Base-by-base conservation (phyloP, 768 basidiomycete genomes). In the Coprinopsis cinerea region DNA sequence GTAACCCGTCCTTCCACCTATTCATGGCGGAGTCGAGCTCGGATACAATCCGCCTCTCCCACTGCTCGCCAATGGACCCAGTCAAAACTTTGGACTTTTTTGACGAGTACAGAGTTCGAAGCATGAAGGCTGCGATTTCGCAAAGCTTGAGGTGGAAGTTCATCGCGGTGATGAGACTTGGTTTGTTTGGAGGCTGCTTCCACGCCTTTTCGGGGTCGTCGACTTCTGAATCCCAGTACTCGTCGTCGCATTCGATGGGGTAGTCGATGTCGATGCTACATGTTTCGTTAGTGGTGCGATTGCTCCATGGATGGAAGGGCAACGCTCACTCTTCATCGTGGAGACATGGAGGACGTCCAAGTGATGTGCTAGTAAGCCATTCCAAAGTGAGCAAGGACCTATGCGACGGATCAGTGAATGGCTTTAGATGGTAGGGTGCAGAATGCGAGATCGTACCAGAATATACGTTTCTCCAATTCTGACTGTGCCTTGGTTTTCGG, bases 321-420 rank as follows among this genome's bases (percentile, higher is more conserved):
- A 10, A n/a, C 10, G 36, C 82, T 51, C 54, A 83, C 80, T 88
- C 87, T 63, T 85, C 85, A 39, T 87, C 83, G 42, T 82, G 79
- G 3, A 88, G 72, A 2, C 79, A 77, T 45, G 77, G 73, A 0
- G 85, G 81, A 14, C 88, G 72, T 9, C 89, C 88, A 35, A 85
- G 68, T 39, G 74, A 74, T 4, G 74, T 65, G 34, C 75, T 74
- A 35, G 67, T 51, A 27, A 64, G 35, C 14, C 69, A 56, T 48
- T 74, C 72, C 25, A 63, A 39, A 24, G 56, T 55, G 45, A 70
- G 55, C 5, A 71, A 56, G 44, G 61, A 61, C 67, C 64, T 66
- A 28, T 20, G n/a, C 41, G n/a, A n/a, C n/a, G 22, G n/a, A 42
- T 34, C 4, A 15, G 20, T 44, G 13, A 51, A 14, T 41, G 11